A percentile compares a stretch with the other conserved stretches of the same genome.
Evolutionary conservation across 441 rosid genomes (phyloP).

Genomic region (Hura crepitans): DNA sequence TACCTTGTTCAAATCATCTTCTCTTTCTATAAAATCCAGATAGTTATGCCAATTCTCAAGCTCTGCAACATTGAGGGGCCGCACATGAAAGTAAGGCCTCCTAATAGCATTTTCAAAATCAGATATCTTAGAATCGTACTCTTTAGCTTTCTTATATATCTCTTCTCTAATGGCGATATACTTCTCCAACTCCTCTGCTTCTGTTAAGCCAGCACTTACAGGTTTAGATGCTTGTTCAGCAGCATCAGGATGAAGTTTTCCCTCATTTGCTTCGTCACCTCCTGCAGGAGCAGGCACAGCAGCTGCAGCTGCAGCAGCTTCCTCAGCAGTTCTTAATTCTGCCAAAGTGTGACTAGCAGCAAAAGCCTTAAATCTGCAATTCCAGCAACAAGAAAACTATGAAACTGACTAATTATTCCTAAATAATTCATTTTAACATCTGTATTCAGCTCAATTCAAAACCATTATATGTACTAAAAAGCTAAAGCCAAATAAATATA

Average conservation of each 20-base stretch:
- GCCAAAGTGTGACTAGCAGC: slow-evolving; percentile 72
- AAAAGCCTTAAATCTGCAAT: slow-evolving; percentile 75
- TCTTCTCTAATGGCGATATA: slow-evolving; percentile 78
- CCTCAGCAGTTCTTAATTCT: slow-evolving; percentile 74
- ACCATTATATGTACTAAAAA: not conserved
- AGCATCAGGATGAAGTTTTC: slow-evolving; percentile 48
- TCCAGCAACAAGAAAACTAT: not conserved
- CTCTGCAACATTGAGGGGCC: slow-evolving; percentile 80
- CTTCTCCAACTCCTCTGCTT: slow-evolving; percentile 91
- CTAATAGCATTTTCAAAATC: slow-evolving; percentile 93
- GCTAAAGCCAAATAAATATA: not conserved
- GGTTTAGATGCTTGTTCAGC: slow-evolving; percentile 53
- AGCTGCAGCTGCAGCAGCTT: slow-evolving; percentile 38
- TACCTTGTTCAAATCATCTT: slow-evolving; percentile 93
- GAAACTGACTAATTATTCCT: not conserved
- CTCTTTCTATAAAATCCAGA: slow-evolving; percentile 74
- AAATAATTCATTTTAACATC: not conserved
- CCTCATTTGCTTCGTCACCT: slow-evolving; percentile 46
- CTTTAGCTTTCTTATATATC: slow-evolving; percentile 85
- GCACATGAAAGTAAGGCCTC: slow-evolving; percentile 94
- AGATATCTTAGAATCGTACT: slow-evolving; percentile 80
- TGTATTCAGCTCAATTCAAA: not conserved
- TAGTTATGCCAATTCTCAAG: slow-evolving; percentile 95
- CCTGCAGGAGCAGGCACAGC: slow-evolving; percentile 36
- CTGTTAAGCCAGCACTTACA: slow-evolving; percentile 65